Evolutionary conservation across 2,329 filamentous ascomycete genomes (phyloP), one percentile per base, ranked within the genome.

Genomic region (Alternaria conjuncta): DNA sequence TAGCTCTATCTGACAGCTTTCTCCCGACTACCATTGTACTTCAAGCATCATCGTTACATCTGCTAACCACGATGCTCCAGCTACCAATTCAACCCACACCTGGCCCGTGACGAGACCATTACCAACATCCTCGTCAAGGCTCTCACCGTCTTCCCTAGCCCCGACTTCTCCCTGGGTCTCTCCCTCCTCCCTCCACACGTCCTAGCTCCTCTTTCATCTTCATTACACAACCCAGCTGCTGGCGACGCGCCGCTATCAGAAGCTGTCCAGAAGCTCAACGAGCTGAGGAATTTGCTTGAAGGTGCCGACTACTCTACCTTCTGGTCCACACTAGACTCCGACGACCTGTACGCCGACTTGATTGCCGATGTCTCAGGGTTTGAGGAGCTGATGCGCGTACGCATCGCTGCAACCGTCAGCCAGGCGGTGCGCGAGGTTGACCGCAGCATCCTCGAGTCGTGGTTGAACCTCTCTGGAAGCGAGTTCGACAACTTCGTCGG

Each of bases 41-140:
- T 21, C 45, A 32, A 44, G 11, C 23, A 30, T 28, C 56, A n/a
- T 45, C 51, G 30, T 44, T 60, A 10, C 61, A 58, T 21, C 58
- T 57, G 57, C 70, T 74, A 58, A 74, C 71, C 55, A 44, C 56
- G 44, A 45, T 20, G 30, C 54, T 18, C 65, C 75, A 99, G 96
- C 71, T 99, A 99, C 88, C 96, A 99, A 86, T 97, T 99, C 85
- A 99, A 99, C 89, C 96, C 96, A 56, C 94, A 98, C 86, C 93
- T 97, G 75, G 90, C 94, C 79, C 95, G 96, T 86, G 92, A 97
- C 79, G 96, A 99, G 83, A 93, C 95, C 78, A 94, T 96, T 82
- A 98, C 96, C 86, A 98, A 98, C 88, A 92, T 98, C 84, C 93
- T 99, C 81, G 94, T 97, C 86, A 99, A 98, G 87, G 88, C 94